Conservation (phyloP, 495 filamentous ascomycete species). For the Friedmanniomyces simplex region DNA sequence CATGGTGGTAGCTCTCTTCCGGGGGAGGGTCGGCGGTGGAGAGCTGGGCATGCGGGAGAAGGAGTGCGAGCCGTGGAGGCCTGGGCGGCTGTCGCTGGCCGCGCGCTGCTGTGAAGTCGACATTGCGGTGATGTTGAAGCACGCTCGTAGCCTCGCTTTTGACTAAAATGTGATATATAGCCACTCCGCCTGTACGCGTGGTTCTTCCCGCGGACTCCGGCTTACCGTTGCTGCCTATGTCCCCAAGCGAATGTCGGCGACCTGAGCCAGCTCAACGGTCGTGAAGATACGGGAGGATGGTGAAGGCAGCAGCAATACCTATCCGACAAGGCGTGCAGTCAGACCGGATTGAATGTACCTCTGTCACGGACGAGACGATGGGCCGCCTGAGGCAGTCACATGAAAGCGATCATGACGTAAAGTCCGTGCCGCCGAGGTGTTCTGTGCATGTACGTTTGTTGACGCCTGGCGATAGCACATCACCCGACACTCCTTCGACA, state of each 20-base stretch:
- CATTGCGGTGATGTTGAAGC: not conserved
- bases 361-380: not conserved
- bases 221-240: not conserved
- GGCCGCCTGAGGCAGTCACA: too few species aligned
- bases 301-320: not conserved
- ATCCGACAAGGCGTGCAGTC: not conserved
- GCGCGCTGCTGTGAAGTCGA: not conserved
- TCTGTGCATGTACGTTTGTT: not conserved
- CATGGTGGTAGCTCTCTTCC: constrained; percentile 52
- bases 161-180: not conserved
- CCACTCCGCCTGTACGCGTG: not conserved
- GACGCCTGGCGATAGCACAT: not conserved
- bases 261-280: constrained; percentile 5
- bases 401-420: not conserved
- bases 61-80: constrained; percentile 38
- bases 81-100: constrained; percentile 23
- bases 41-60: constrained; percentile 46
- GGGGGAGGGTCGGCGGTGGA: constrained; percentile 33
- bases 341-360: too few species aligned
- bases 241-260: not conserved
- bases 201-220: not conserved
- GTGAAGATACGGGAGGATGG: not conserved
- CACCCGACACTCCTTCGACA: not conserved
- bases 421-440: not conserved
- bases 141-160: not conserved